Percentiles rank a stretch among this genome's conserved stretches.
Conservation (phyloP, 129 eudicot genomes). For the Helichrysum umbraculigerum region DNA sequence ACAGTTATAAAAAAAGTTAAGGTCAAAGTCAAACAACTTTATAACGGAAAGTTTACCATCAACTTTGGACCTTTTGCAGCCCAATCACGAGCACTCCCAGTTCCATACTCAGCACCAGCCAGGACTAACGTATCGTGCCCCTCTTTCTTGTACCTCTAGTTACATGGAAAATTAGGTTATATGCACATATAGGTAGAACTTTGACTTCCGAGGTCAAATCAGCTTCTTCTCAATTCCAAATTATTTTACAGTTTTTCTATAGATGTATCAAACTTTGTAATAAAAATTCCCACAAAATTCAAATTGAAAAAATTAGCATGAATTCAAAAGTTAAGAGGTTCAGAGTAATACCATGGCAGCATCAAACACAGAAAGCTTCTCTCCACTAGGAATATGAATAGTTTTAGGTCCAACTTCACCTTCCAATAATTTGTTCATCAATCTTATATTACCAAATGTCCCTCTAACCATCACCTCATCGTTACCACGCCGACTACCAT, state of each 20-base stretch:
- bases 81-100: conserved; percentile 35
- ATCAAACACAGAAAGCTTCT: too few relatives aligned
- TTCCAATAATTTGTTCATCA: conserved; percentile 25
- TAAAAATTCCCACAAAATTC: too few relatives aligned
- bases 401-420: conserved; percentile 38
- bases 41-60: conserved; percentile 24
- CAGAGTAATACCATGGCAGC: too few relatives aligned
- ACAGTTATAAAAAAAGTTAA: neutral
- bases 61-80: conserved; percentile 40
- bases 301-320: too few relatives aligned
- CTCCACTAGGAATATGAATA: conserved; percentile 22
- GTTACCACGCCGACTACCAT: conserved; percentile 35
- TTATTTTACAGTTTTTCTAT: too few relatives aligned
- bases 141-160: conserved; percentile 28
- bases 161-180: conserved; percentile 12
- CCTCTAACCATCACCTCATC: conserved; percentile 41
- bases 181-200: neutral
- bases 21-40: conserved; percentile 5
- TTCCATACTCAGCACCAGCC: conserved; percentile 35
- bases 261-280: too few relatives aligned
- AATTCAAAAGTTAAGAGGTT: too few relatives aligned
- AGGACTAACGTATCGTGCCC: conserved; percentile 23
- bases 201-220: conserved; percentile 14
- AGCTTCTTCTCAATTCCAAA: neutral
- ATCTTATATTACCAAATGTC: conserved; percentile 31